These are phyloP conservation scores for Beta vulgaris DNA, from an alignment of 148 eudicot genomes.

Conservation along the genomic window DNA sequence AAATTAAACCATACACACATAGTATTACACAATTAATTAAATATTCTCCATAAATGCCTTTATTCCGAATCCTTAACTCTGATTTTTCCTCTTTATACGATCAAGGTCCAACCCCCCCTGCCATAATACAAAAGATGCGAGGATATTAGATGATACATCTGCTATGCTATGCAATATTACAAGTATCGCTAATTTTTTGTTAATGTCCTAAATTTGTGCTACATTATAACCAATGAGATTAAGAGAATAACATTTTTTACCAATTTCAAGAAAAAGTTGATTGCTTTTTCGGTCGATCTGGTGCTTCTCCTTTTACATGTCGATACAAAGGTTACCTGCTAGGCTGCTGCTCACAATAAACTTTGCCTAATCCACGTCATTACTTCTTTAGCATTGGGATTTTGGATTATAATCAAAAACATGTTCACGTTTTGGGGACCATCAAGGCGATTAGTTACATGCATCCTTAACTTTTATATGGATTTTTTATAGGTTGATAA, in stretches of 20 bases:
- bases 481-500: no score
- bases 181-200: not conserved
- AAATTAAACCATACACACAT: no score
- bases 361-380: not conserved
- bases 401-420: not conserved
- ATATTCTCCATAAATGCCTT: no score
- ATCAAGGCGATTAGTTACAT: not conserved
- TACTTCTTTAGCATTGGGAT: not conserved
- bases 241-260: conserved; percentile 1
- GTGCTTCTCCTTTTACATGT: not conserved
- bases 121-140: not conserved
- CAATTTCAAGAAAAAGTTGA: not conserved
- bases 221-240: not conserved
- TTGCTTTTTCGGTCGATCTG: not conserved
- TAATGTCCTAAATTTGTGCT: not conserved
- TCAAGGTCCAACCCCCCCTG: not conserved
- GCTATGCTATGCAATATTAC: not conserved
- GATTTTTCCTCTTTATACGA: not conserved
- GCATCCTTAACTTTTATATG: not conserved
- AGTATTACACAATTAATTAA: no score
- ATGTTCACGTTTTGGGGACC: not conserved
- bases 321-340: not conserved
- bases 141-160: not conserved
- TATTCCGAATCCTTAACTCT: not conserved
- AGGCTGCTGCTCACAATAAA: not conserved